Base-by-base conservation (phyloP, 2,329 filamentous ascomycete species). In the Phaeoacremonium minimum region DNA sequence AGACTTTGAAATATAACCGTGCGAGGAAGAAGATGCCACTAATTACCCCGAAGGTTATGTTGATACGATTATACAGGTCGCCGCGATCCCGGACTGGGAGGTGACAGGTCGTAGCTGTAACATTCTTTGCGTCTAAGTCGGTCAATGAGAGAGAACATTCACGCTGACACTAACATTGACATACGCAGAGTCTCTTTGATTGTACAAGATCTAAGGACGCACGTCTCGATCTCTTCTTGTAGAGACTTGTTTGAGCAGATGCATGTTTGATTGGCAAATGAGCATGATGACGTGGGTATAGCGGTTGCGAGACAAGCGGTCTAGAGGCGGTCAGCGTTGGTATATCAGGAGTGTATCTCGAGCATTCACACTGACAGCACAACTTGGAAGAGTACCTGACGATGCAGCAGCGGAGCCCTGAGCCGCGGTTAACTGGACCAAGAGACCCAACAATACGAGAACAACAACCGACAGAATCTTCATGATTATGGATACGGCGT, bases 1-100 rank as follows among this genome's bases (percentile, higher is more conserved):
- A 29, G 2, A 37, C 9, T 28, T 46, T 45, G 34, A 47, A 47
- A 18, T 15, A 26, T 7, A 49, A n/a, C 9, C 47, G 35, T 15
- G 38, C 4, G 14, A 34, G 8, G 4, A 33, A 22, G 2, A 42
- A 30, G 19, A 37, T 8, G 18, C 7, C 28, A 6, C 43, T 37
- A 4, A 46, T 11, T 6, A 37, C 30, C 11, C 31, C 33, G 4
- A 43, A 20, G 2, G 30, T 18, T n/a, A 40, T 31, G 12, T 33
- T 32, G 13, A 29, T 30, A 15, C n/a, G 15, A 11, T 31, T 8
- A 5, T 35, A 30, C 15, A 17, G 9, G 3, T 8, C 14, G 13
- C 32, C 17, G 6, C 17, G n/a, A 29, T 31, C 28, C 11, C 34
- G 28, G 13, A 32, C 15, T 7, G 26, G 18, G 9, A 28, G 28